Evolutionary conservation across 129 eudicot genomes (phyloP), one percentile per base, ranked within the genome.

Genomic region (Chrysanthemum lavandulifolium): DNA sequence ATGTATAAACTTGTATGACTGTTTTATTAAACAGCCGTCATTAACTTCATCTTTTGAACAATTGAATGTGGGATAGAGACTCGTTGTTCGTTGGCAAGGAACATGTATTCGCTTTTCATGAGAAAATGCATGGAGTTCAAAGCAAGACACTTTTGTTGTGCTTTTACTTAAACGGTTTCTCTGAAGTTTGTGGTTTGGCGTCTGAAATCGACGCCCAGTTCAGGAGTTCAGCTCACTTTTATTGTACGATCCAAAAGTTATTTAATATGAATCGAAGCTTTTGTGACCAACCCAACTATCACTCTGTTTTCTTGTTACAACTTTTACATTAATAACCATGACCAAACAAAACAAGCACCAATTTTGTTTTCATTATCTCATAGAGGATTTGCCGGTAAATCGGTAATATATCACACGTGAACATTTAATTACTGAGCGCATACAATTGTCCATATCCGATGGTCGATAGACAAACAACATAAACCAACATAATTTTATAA

Each of bases 1-100:
- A 78, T 78, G 67, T 71, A 7, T 77, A 53, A 66, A 29, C 9
- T 74, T 74, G 55, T 15, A 16, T 69, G 3, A 6, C 47, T 61
- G 13, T 51, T 61, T 49, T 77, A 43, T 71, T 8, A 12, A 55
- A n/a, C 56, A 49, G 23, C 27, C 16, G 21, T 60, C 13, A 16
- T 72, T 5, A 36, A 53, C 45, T 27, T 10, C 43, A 29, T 70
- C 8, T 77, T 56, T 27, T 27, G 48, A 60, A 62, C 43, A 61
- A 52, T 33, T 74, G 61, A 31, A 6, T 8, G 27, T 50, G 62
- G 48, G 48, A 49, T 49, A 29, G 31, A 33, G 14, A 64, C 18
- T 56, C 4, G 2, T 5, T 14, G 25, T 23, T 23, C 25, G 61
- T 15, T 9, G 9, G 8, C 25, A 16, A 15, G 21, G 21, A 57